Percentiles rank a stretch among this genome's conserved stretches.
These are phyloP conservation scores for Conoideocrella luteorostrata DNA, from an alignment of 2,329 filamentous ascomycete genomes.

Conservation along the genomic window DNA sequence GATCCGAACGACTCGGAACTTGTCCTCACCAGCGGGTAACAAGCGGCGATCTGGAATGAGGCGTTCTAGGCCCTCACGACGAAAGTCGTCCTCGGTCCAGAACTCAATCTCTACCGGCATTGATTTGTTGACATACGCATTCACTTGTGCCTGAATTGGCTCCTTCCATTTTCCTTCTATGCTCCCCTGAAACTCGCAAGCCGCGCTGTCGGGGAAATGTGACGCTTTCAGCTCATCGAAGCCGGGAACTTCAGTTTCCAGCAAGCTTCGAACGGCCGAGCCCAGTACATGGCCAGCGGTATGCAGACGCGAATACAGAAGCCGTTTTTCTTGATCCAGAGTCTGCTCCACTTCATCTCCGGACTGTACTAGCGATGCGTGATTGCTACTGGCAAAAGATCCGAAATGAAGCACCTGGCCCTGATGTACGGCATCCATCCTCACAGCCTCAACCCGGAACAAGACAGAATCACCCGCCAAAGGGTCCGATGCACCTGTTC, in stretches of 20 bases:
- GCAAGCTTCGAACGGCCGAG: conserved; percentile 54
- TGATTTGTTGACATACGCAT: conserved; percentile 49
- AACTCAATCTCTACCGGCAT: conserved; percentile 57
- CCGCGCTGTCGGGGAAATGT: conserved; percentile 62
- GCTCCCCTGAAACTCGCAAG: conserved; percentile 60
- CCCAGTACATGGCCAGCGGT: conserved; percentile 70
- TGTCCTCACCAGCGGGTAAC: conserved; percentile 40
- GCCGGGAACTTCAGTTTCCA: conserved; percentile 41
- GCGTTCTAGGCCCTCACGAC: conserved; percentile 44
- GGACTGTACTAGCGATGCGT: conserved; percentile 25
- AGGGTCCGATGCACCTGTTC: too few relatives aligned
- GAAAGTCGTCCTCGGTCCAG: conserved; percentile 60
- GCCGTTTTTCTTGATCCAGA: conserved; percentile 55
- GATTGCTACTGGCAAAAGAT: conserved; percentile 34
- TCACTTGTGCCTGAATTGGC: conserved; percentile 53
- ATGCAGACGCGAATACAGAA: conserved; percentile 61
- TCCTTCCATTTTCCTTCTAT: conserved; percentile 60
- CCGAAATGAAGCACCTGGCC: conserved; percentile 62
- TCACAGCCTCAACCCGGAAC: conserved; percentile 49
- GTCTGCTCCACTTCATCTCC: conserved; percentile 45
- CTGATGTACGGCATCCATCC: conserved; percentile 42
- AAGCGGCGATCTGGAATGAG: conserved; percentile 45
- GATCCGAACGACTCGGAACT: conserved; percentile 62
- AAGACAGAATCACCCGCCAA: conserved; percentile 33
- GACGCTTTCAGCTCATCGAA: conserved; percentile 65